phyloP scores from a whole-genome alignment of 108 stramenopile species.

The Hondaea fermentalgiana region DNA sequence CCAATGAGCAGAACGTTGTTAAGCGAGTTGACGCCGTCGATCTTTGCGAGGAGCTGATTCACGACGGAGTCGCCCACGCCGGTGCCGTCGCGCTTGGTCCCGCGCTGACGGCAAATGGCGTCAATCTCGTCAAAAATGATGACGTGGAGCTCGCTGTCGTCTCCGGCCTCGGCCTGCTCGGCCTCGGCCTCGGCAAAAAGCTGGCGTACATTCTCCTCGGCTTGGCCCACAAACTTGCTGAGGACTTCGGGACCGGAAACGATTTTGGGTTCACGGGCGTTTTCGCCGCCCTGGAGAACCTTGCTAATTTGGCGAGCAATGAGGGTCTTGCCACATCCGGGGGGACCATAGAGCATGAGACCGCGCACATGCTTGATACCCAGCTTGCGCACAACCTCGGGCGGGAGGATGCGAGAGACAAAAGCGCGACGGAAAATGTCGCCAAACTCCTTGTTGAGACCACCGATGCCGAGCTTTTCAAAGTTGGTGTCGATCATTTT shows the following conservation, averaged over 20 bases:
- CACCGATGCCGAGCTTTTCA: conserved; percentile 93
- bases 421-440: conserved; percentile 96
- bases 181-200: conserved; percentile 82
- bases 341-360: conserved; percentile 89
- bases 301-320: conserved; percentile 97
- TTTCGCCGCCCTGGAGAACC: conserved; percentile 55
- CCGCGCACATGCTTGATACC: conserved; percentile 96
- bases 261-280: conserved; percentile 93
- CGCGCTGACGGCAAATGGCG: conserved; percentile 93
- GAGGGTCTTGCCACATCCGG: conserved; percentile 94
- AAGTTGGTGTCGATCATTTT: conserved; percentile 60
- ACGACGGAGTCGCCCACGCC: conserved; percentile 96
- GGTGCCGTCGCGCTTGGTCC: conserved; percentile 76
- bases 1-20: conserved; percentile 98
- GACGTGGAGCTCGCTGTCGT: conserved; percentile 90
- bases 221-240: conserved; percentile 91
- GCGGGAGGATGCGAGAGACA: conserved; percentile 87
- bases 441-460: conserved; percentile 88
- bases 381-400: conserved; percentile 83
- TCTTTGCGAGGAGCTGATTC: conserved; percentile 95
- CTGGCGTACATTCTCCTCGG: conserved; percentile 91
- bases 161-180: conserved; percentile 81
- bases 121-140: conserved; percentile 99
- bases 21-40: conserved; percentile 96
- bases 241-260: conserved; percentile 97